A percentile compares a stretch with the other conserved stretches of the same genome.
Evolutionary conservation across 495 filamentous ascomycete genomes (phyloP).

Genomic region (Penicillium silybi): DNA sequence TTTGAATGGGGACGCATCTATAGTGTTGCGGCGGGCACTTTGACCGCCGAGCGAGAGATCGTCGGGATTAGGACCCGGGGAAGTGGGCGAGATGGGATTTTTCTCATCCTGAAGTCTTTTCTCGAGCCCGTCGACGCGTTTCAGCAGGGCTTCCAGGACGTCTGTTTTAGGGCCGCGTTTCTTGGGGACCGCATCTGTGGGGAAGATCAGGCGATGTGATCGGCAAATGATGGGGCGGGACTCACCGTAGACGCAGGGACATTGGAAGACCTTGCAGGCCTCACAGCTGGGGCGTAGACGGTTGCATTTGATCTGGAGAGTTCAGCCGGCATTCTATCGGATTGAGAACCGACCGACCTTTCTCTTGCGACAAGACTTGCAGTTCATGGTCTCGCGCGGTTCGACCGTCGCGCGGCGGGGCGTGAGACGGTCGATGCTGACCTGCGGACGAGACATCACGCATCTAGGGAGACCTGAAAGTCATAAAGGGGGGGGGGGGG

Average conservation of each 20-base stretch:
- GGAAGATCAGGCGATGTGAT: conserved; percentile 10
- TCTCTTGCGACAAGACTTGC: conserved; percentile 85
- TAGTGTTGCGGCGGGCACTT: conserved; percentile 19
- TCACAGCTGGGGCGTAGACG: conserved; percentile 78
- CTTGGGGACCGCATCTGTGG: conserved; percentile 78
- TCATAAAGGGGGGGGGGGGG: conserved; percentile 1
- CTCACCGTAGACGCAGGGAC: conserved; percentile 83
- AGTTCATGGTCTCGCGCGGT: conserved; percentile 87
- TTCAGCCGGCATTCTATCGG: not conserved
- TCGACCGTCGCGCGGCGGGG: conserved; percentile 68
- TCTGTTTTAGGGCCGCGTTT: conserved; percentile 87
- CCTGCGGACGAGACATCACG: conserved; percentile 69
- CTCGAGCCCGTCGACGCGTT: conserved; percentile 79
- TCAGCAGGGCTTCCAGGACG: conserved; percentile 77
- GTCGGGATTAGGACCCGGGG: conserved; percentile 20
- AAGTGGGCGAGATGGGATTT: conserved; percentile 47
- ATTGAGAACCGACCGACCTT: conserved; percentile 51
- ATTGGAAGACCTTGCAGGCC: conserved; percentile 84
- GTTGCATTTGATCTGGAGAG: conserved; percentile 78
- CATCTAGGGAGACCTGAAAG: conserved; percentile 9
- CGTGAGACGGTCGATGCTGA: conserved; percentile 80
- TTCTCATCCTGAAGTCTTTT: conserved; percentile 69
- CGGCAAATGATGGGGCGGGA: conserved; percentile 1
- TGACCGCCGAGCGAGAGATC: conserved; percentile 10
- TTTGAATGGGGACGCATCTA: conserved; percentile 19